phyloP scores from a whole-genome alignment of 495 filamentous ascomycete genomes.

The Thermothielavioides terrestris region DNA sequence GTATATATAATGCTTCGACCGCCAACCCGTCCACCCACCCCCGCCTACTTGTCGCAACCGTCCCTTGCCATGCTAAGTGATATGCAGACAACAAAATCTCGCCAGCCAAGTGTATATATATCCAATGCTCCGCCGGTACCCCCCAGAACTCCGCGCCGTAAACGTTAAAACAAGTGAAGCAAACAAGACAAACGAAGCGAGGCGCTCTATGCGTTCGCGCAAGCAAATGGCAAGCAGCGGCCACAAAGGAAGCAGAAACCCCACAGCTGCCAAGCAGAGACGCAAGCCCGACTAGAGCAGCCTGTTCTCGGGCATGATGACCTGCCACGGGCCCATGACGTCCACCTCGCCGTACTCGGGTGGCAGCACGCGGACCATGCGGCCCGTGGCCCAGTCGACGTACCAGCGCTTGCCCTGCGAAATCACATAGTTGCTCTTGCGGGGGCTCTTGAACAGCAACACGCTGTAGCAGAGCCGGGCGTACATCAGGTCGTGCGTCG shows the following conservation, averaged over 20 bases:
- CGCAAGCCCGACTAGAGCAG: constrained; percentile 11
- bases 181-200: neutral
- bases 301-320: constrained; percentile 28
- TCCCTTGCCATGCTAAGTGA: constrained; percentile 4
- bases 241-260: neutral
- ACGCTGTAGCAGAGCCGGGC: constrained; percentile 46
- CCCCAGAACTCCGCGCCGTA: constrained; percentile 2
- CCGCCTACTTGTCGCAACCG: neutral
- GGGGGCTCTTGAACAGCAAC: constrained; percentile 35
- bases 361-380: constrained; percentile 34
- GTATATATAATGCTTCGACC: constrained; percentile 10
- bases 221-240: neutral
- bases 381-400: constrained; percentile 41
- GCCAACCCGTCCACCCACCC: neutral
- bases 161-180: constrained; percentile 4
- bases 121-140: constrained; percentile 6
- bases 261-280: neutral
- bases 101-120: constrained; percentile 1
- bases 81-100: constrained; percentile 9
- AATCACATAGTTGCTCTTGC: constrained; percentile 40
- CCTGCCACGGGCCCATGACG: constrained; percentile 30
- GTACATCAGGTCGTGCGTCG: constrained; percentile 45
- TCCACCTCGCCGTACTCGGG: constrained; percentile 33
- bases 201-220: neutral
- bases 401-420: constrained; percentile 38